Percentiles rank a stretch among this genome's conserved stretches.
phyloP scores from a whole-genome alignment of 2,329 filamentous ascomycete genomes.

The Zalaria obscura region DNA sequence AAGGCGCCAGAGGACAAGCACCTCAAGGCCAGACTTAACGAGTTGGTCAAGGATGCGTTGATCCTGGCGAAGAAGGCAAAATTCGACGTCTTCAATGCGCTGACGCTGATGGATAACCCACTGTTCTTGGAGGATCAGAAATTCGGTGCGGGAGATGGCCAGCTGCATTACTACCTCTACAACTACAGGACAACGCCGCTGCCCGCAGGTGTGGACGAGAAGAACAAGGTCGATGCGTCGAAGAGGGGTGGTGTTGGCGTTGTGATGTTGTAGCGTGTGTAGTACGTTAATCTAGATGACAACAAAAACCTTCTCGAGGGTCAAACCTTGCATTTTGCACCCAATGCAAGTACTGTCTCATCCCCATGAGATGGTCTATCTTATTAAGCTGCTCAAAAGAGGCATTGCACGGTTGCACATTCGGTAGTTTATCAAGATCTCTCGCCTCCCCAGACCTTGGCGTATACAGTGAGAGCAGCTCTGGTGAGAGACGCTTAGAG shows the following conservation, averaged over 20 bases:
- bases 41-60: conserved; percentile 69
- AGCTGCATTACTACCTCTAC: conserved; percentile 93
- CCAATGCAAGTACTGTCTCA: no score
- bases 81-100: conserved; percentile 94
- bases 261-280: conserved; percentile 55
- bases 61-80: conserved; percentile 72
- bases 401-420: no score
- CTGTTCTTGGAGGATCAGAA: conserved; percentile 89
- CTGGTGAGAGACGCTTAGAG: no score
- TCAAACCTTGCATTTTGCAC: no score
- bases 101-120: conserved; percentile 86
- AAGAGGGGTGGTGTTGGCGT: conserved; percentile 77
- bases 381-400: no score
- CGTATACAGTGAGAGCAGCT: no score
- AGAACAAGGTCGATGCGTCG: conserved; percentile 63
- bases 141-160: conserved; percentile 87
- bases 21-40: conserved; percentile 55
- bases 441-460: no score
- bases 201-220: conserved; percentile 66
- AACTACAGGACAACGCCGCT: conserved; percentile 89
- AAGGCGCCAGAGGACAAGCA: conserved; percentile 31
- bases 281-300: conserved; percentile 38
- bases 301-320: conserved; percentile 22
- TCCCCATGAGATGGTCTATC: no score
- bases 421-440: no score